Conservation (phyloP, 1,284 basidiomycete genomes). For the Cutaneotrichosporon spelunceum region DNA sequence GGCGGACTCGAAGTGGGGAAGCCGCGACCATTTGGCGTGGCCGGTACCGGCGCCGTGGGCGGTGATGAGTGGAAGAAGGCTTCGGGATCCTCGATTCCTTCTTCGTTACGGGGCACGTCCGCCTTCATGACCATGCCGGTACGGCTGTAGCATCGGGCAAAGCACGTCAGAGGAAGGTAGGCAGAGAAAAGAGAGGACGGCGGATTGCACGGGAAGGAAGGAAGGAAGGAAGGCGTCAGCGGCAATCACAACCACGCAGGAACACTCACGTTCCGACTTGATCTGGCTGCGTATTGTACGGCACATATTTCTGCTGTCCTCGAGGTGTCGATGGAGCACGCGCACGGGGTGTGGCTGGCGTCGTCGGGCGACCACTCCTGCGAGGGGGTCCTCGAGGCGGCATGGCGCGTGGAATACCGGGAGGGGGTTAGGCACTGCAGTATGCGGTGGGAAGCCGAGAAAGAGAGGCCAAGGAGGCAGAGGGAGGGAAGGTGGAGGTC, state of each 20-base stretch:
- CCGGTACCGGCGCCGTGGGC: neutral
- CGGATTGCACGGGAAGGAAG: neutral
- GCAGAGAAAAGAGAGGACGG: neutral
- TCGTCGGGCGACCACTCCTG: neutral
- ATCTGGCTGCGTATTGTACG: slow-evolving; percentile 45
- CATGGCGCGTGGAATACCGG: slow-evolving; percentile 7
- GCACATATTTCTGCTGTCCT: slow-evolving; percentile 28
- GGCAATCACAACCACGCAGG: neutral
- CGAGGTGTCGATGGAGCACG: neutral
- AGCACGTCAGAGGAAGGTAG: too few species aligned
- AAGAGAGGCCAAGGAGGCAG: neutral
- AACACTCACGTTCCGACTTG: slow-evolving; percentile 48
- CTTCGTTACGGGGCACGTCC: slow-evolving; percentile 66
- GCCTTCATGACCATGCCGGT: slow-evolving; percentile 45
- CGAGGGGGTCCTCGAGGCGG: slow-evolving; percentile 9
- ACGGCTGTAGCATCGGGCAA: slow-evolving; percentile 27
- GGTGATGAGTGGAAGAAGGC: slow-evolving; percentile 59
- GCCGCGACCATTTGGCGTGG: neutral
- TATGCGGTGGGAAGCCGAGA: neutral
- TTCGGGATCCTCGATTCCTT: slow-evolving; percentile 80
- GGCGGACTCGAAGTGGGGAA: neutral
- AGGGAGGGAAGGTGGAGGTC: neutral
- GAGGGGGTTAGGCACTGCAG: neutral
- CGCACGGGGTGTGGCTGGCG: slow-evolving; percentile 15
- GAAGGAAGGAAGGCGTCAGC: slow-evolving; percentile 4